Evolutionary conservation across 768 basidiomycete species (phyloP).

Genomic region (Rhizopogon vinicolor): DNA sequence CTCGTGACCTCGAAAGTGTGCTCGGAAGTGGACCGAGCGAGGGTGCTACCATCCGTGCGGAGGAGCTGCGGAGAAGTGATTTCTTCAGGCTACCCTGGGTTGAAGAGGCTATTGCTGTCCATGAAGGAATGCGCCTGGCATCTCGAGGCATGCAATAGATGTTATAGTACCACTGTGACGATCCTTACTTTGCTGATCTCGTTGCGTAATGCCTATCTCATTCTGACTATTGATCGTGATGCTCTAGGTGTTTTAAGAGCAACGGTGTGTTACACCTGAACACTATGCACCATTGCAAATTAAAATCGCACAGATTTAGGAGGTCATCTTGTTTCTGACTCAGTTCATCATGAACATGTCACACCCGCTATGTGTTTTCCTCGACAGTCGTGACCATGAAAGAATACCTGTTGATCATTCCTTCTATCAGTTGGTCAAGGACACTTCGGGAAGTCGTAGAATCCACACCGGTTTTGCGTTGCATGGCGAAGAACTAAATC

Average conservation of each 20-base stretch:
- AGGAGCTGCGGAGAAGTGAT: conserved; percentile 84
- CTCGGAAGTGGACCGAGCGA: conserved; percentile 85
- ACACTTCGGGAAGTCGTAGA: too few species aligned
- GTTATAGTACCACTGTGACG: background rate
- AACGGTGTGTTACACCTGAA: background rate
- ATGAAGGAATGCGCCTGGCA: conserved; percentile 74
- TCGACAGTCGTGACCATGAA: too few species aligned
- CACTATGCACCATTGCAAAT: too few species aligned
- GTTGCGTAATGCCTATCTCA: background rate
- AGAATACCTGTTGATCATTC: too few species aligned
- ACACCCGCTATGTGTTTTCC: too few species aligned
- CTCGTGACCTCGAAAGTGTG: conserved; percentile 83
- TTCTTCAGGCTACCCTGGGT: conserved; percentile 94
- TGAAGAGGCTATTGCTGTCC: conserved; percentile 79
- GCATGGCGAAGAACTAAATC: too few species aligned
- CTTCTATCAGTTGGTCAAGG: too few species aligned
- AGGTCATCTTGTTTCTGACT: too few species aligned
- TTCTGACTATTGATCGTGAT: background rate
- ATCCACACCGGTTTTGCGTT: too few species aligned
- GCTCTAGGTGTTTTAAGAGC: background rate
- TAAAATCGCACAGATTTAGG: too few species aligned
- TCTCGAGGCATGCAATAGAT: conserved; percentile 38
- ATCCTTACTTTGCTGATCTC: background rate
- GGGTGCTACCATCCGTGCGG: conserved; percentile 75
- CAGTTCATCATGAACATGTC: too few species aligned